Base-by-base conservation (phyloP, 1,284 basidiomycete species). In the Thecaphora thlaspeos region DNA sequence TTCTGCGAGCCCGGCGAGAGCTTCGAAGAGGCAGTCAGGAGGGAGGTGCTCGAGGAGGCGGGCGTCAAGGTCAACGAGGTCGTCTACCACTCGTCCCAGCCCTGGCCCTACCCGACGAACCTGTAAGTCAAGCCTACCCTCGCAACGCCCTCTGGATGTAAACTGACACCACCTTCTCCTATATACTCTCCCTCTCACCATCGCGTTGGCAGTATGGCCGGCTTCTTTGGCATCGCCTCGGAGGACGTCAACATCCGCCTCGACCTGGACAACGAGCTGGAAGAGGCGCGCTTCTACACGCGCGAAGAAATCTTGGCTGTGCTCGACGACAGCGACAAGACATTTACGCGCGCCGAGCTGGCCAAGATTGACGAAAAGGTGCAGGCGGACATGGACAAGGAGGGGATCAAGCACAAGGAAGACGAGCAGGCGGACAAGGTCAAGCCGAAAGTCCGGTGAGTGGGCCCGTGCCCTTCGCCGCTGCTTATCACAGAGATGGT, bases 201-300 rank as follows among this genome's bases (percentile, higher is more conserved):
- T n/a, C n/a, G n/a, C n/a, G n/a, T n/a, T n/a, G n/a, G n/a, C n/a
- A n/a, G n/a, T n/a, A 94, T 95, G 91, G 83, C 91, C 19, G 92
- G 91, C 2, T 60, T 61, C 26, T 81, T 83, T 11, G 70, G 59
- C 7, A 49, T 62, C 17, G 70, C 66, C 4, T 34, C 41, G 18
- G 58, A 54, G 21, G 44, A 66, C 21, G 82, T 89, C 44, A 83
- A 84, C 2, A 87, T 97, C 64, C 84, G 91, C 12, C 82, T 84
- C 12, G 93, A 97, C 79, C 83, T 98, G 15, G 94, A 97, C 76
- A 94, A 95, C 70, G 94, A 98, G 81, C 84, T 98, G n/a, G 87
- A 89, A 75, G 91, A 96, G 72, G 92, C 91, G 0, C 84, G 84
- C 51, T 98, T 89, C 87, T 96, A 87, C 79, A 87, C 87, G 9